Base-by-base conservation (phyloP, 345 rosid genomes). In the Linum trigynum region DNA sequence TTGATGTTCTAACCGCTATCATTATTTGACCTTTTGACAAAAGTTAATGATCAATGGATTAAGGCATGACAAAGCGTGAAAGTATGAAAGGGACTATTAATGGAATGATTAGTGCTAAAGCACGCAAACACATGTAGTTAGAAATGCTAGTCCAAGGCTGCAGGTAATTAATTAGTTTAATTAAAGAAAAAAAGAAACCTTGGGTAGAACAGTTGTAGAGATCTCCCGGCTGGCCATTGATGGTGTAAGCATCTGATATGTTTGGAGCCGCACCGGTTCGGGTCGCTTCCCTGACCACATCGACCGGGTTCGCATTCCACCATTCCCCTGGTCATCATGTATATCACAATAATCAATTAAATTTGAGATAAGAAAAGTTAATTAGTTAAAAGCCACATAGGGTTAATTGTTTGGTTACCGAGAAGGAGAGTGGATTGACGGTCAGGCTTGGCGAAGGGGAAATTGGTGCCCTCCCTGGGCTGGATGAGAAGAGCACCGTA, bases 161-260 rank as follows among this genome's bases (percentile, higher is more conserved):
- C 32, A 23, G 32, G 32, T 23, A 23, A 23, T 23, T 23, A 23
- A 23, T 23, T 23, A 23, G 32, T 23, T 23, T 23, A 23, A 23
- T 23, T 23, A 23, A 23, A 23, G 32, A 23, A 23, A 23, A 23
- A 63, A 35, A 17, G 56, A 35, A 36, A 73, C 76, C 76, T 64
- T 68, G 65, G 58, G 8, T 57, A 2, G 78, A 74, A 37, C 78
- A 74, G 9, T 15, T 57, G 57, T 74, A 70, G 17, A 74, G 74
- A 59, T 74, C 78, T 35, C 78, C 78, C n/a, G 78, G 78, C 37
- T 74, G 78, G 48, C 78, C 68, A 48, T 74, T 74, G 66, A 74
- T 37, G 6, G 78, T 74, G 38, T 38, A 74, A 2, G 78, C 78
- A 69, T 74, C 74, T 11, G 78, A 74, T 39, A 66, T 37, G 58